Evolutionary conservation across 2,329 filamentous ascomycete genomes (phyloP).

Genomic region (Penicillium sp.): DNA sequence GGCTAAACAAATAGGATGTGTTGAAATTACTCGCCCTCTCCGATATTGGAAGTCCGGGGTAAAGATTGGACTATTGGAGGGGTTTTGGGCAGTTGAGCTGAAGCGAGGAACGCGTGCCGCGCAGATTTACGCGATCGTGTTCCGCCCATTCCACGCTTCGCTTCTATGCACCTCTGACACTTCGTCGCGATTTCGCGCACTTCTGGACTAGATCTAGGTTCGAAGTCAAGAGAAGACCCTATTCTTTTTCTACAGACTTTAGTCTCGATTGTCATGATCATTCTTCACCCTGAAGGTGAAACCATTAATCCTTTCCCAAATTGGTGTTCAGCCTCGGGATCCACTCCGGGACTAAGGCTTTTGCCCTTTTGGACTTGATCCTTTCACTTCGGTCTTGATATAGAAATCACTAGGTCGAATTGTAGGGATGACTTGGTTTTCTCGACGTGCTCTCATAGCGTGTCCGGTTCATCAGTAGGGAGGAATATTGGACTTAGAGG

Average conservation of each 20-base stretch:
- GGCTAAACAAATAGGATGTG: background rate
- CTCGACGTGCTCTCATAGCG: too few relatives aligned
- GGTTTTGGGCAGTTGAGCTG: background rate
- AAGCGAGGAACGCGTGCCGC: conserved; percentile 10
- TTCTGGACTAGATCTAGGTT: too few relatives aligned
- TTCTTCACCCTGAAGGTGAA: too few relatives aligned
- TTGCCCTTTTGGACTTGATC: background rate
- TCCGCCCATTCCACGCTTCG: conserved; percentile 1
- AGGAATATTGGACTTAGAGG: too few relatives aligned
- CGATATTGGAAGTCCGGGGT: background rate
- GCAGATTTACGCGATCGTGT: conserved; percentile 1
- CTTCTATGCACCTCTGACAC: background rate
- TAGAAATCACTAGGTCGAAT: too few relatives aligned
- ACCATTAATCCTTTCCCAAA: background rate
- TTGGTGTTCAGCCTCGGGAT: background rate
- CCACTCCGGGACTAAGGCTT: background rate
- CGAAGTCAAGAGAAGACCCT: too few relatives aligned
- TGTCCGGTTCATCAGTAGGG: too few relatives aligned
- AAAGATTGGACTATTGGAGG: background rate
- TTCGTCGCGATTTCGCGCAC: too few relatives aligned
- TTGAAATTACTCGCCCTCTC: background rate
- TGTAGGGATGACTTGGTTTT: too few relatives aligned
- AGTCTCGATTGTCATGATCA: background rate
- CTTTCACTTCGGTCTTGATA: too few relatives aligned
- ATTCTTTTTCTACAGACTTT: background rate